A percentile compares a stretch with the other conserved stretches of the same genome.
Evolutionary conservation across 2,329 filamentous ascomycete genomes (phyloP).

Genomic region (Arthroderma sp.): DNA sequence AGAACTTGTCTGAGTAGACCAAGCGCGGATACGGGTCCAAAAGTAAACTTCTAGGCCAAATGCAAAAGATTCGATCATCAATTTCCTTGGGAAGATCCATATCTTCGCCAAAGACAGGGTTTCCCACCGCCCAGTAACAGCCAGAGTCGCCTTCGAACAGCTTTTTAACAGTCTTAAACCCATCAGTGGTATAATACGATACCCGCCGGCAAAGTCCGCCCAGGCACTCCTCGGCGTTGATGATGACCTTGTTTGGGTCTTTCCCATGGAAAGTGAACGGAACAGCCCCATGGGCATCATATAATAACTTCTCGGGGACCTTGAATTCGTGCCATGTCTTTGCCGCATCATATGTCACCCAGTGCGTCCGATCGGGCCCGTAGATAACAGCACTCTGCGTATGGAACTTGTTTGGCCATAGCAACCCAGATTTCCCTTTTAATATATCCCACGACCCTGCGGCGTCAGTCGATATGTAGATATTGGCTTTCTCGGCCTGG

Average conservation of each 20-base stretch:
- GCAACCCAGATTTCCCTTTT: slow-evolving; percentile 38
- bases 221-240: slow-evolving; percentile 56
- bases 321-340: slow-evolving; percentile 68
- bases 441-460: slow-evolving; percentile 62
- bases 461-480: slow-evolving; percentile 70
- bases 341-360: slow-evolving; percentile 70
- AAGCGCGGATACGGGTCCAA: slow-evolving; percentile 58
- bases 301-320: slow-evolving; percentile 28
- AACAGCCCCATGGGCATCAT: slow-evolving; percentile 32
- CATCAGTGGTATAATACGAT: slow-evolving; percentile 67
- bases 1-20: slow-evolving; percentile 72
- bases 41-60: slow-evolving; percentile 27
- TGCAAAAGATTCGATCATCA: slow-evolving; percentile 63
- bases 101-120: slow-evolving; percentile 49
- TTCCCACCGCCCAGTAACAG: slow-evolving; percentile 79
- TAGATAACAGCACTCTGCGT: slow-evolving; percentile 67
- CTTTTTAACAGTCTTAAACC: slow-evolving; percentile 58
- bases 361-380: slow-evolving; percentile 59
- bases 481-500: slow-evolving; percentile 41
- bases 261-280: slow-evolving; percentile 67
- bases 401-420: slow-evolving; percentile 70
- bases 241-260: slow-evolving; percentile 75
- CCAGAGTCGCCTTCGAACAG: slow-evolving; percentile 58
- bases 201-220: slow-evolving; percentile 52
- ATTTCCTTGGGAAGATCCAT: slow-evolving; percentile 52